A percentile compares a stretch with the other conserved stretches of the same genome.
phyloP scores from a whole-genome alignment of 202 grass and related monocot species.

The Schoenoplectus tabernaemontani region DNA sequence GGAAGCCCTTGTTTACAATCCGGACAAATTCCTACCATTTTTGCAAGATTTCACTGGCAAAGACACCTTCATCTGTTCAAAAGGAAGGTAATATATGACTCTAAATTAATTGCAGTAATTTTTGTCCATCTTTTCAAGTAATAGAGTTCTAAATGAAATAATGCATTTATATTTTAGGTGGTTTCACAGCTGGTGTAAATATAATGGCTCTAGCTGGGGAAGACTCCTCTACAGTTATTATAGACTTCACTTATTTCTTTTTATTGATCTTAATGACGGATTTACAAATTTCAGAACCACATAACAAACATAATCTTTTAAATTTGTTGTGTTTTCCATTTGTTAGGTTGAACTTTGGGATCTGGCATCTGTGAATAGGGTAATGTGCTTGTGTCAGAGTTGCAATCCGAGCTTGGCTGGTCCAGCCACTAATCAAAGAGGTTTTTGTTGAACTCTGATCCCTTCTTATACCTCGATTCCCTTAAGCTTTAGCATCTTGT shows the following conservation, averaged over 20 bases:
- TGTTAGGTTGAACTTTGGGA: conserved; percentile 88
- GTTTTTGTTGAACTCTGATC: conserved; percentile 26
- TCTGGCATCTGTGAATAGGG: conserved; percentile 43
- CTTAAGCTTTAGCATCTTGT: neutral
- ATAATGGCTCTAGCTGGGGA: conserved; percentile 73
- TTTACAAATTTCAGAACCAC: neutral
- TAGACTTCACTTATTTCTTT: neutral
- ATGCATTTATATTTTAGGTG: neutral
- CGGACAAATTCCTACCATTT: conserved; percentile 80
- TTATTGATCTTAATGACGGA: neutral
- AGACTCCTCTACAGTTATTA: conserved; percentile 52
- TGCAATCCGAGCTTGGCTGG: conserved; percentile 22
- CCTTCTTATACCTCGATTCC: neutral
- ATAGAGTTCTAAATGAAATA: neutral
- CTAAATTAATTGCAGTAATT: conserved; percentile 21
- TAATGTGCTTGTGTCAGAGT: conserved; percentile 51
- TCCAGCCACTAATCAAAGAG: conserved; percentile 55
- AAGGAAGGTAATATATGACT: neutral
- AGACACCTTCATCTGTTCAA: conserved; percentile 26
- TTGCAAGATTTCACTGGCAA: conserved; percentile 88
- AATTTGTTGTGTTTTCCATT: neutral
- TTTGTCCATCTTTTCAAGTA: neutral
- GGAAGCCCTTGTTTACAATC: conserved; percentile 63
- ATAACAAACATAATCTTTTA: neutral
- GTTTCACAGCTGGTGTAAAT: conserved; percentile 26